A percentile compares a stretch with the other conserved stretches of the same genome.
phyloP scores from a whole-genome alignment of 176 grass and related monocot genomes.

The Carex pumila region DNA sequence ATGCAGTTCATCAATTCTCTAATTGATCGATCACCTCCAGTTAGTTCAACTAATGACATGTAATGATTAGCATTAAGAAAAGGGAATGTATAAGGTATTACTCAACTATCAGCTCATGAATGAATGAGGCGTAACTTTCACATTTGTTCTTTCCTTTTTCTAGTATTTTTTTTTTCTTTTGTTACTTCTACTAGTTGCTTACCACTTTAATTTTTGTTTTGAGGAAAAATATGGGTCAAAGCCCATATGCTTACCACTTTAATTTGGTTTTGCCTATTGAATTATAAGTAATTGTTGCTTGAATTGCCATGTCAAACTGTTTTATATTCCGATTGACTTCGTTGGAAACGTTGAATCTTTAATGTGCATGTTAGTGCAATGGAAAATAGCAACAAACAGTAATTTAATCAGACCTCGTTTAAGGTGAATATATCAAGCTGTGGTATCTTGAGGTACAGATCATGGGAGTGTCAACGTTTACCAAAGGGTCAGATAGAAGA shows the following conservation, averaged over 20 bases:
- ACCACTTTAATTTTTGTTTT: not conserved
- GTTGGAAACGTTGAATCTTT: not conserved
- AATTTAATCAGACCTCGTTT: not conserved
- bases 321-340: not conserved
- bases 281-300: not conserved
- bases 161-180: not conserved
- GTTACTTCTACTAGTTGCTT: not conserved
- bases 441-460: not conserved
- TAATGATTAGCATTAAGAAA: not conserved
- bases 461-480: too few relatives aligned
- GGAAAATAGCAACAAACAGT: not conserved
- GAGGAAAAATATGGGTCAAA: too few relatives aligned
- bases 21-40: not conserved
- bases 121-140: conserved; percentile 7
- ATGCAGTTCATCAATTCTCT: not conserved
- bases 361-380: not conserved
- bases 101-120: conserved; percentile 7
- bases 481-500: too few relatives aligned
- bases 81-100: not conserved
- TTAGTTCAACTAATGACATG: not conserved
- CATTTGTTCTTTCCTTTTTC: not conserved
- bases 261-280: not conserved
- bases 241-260: not conserved
- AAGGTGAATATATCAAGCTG: not conserved
- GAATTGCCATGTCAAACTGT: not conserved